phyloP scores from a whole-genome alignment of 192 early-diverging fungal species.

The Geranomyces michiganensis region DNA sequence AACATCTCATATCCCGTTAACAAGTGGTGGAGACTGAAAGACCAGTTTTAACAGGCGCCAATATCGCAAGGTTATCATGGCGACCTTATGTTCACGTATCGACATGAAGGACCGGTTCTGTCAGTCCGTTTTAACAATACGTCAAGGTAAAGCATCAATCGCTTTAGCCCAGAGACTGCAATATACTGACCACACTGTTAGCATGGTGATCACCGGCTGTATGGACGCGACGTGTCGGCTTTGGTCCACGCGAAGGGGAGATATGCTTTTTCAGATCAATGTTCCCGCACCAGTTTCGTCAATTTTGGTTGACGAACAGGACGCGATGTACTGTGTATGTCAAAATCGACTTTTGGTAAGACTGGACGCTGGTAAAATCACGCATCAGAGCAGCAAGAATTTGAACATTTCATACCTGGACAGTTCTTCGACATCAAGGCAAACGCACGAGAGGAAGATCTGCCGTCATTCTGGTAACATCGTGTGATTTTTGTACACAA shows the following conservation, averaged over 20 bases:
- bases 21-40: no score
- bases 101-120: constrained; percentile 61
- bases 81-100: constrained; percentile 55
- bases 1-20: no score
- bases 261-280: constrained; percentile 67
- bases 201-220: constrained; percentile 59
- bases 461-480: constrained; percentile 51
- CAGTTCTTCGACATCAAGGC: constrained; percentile 51
- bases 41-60: constrained; percentile 33
- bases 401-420: background rate
- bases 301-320: constrained; percentile 36
- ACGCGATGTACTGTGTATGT: constrained; percentile 47
- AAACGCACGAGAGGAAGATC: constrained; percentile 52
- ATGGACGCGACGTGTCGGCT: constrained; percentile 58
- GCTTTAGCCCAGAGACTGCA: background rate
- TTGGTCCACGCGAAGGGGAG: constrained; percentile 59
- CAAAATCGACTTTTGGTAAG: constrained; percentile 52
- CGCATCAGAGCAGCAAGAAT: background rate
- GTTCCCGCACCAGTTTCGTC: constrained; percentile 48
- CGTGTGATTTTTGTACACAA: constrained; percentile 1
- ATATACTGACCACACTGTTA: constrained; percentile 14
- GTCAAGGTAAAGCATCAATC: constrained; percentile 54
- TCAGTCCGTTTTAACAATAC: constrained; percentile 45
- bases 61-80: constrained; percentile 56
- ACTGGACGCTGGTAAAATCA: background rate